Conservation (phyloP, 2,329 filamentous ascomycete species). For the Aschersonia sp. region DNA sequence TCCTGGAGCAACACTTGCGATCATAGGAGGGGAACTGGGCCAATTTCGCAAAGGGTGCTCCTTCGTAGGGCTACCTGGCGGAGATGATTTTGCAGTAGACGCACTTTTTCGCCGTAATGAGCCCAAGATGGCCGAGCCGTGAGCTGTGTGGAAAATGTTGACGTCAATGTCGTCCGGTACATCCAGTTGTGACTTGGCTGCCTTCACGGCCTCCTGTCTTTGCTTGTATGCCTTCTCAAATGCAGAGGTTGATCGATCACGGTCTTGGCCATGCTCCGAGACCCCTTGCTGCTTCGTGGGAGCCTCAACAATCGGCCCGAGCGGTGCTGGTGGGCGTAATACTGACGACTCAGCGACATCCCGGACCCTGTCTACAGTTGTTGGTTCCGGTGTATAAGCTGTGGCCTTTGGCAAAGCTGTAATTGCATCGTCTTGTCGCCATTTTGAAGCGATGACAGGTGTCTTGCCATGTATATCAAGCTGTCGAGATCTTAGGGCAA, state of each 20-base stretch:
- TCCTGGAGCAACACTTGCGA: not conserved
- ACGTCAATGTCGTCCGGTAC: constrained; percentile 26
- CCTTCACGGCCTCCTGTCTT: constrained; percentile 2
- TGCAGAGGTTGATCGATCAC: not conserved
- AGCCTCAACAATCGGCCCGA: not conserved
- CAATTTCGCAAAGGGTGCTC: constrained; percentile 23
- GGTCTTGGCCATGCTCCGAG: not conserved
- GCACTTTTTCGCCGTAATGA: constrained; percentile 13
- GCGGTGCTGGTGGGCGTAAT: not conserved
- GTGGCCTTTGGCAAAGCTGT: not conserved
- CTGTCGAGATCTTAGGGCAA: constrained; percentile 41
- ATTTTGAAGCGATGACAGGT: constrained; percentile 25
- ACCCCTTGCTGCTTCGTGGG: not conserved
- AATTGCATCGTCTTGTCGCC: constrained; percentile 11
- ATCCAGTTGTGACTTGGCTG: constrained; percentile 14
- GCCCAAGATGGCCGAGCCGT: constrained; percentile 29
- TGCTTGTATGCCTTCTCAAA: constrained; percentile 4
- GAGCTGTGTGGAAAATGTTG: constrained; percentile 32
- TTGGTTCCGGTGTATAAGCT: not conserved
- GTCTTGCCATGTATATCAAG: constrained; percentile 33
- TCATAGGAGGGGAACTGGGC: constrained; percentile 13
- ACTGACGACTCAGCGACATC: not conserved
- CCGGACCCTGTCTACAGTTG: not conserved
- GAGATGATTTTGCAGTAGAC: constrained; percentile 2
- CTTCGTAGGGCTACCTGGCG: constrained; percentile 12